Conservation (phyloP, 2,329 filamentous ascomycete genomes). For the Trichophyton simii region DNA sequence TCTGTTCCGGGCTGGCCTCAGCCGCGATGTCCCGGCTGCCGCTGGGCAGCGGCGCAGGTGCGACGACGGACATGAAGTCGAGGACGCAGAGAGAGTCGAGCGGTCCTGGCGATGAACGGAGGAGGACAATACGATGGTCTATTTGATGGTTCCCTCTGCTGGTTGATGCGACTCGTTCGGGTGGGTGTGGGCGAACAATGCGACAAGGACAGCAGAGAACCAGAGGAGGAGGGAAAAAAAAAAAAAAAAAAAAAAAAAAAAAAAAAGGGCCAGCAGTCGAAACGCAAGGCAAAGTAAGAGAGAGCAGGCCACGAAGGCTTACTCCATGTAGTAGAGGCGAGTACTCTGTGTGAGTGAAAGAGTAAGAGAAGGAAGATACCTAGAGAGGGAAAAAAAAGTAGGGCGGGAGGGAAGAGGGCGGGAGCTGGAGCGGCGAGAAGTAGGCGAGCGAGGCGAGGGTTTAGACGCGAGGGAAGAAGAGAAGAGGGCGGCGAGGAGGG, state of each 20-base stretch:
- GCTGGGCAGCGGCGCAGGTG: conserved; percentile 23
- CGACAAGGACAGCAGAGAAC: neutral
- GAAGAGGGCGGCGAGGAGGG: neutral
- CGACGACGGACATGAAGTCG: conserved; percentile 24
- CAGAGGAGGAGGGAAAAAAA: no score
- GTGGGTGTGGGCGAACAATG: neutral
- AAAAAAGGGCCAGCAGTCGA: conserved; percentile 6
- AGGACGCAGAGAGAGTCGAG: neutral
- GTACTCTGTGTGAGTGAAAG: no score
- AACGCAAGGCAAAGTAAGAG: neutral
- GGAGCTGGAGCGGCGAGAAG: neutral
- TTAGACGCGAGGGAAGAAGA: neutral
- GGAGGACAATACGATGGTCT: neutral
- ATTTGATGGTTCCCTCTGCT: neutral
- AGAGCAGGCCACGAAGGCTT: neutral
- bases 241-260: conserved; percentile 11
- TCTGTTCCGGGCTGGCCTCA: conserved; percentile 28
- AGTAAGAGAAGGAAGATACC: no score
- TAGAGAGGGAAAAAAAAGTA: no score
- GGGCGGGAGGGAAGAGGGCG: no score
- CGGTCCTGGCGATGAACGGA: neutral
- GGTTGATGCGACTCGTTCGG: neutral
- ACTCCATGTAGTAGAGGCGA: no score
- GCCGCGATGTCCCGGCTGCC: conserved; percentile 16
- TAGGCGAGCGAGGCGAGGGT: conserved; percentile 3